Base-by-base conservation (phyloP, 2,329 filamentous ascomycete species). In the Phialophora verrucosa region DNA sequence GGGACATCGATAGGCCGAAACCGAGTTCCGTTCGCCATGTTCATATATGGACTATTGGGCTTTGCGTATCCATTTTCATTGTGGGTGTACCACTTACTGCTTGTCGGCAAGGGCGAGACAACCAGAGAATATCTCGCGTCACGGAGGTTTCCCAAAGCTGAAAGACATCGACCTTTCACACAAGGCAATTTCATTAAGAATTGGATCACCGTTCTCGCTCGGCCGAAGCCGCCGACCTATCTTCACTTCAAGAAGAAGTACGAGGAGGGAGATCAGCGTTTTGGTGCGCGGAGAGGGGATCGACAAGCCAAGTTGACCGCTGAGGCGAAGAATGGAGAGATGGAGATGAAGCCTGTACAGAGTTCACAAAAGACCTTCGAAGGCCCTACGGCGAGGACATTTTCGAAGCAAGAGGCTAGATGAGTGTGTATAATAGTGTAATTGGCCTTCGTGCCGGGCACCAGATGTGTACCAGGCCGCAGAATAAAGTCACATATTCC, bases 41-140 rank as follows among this genome's bases (percentile, higher is more conserved):
- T 93, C 71, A 88, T 98, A 60, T 95, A 96, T 75, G 90, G 89
- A 8, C 79, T 92, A 54, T 70, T 99, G 49, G 87, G 85, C 0
- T 86, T 90, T 49, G 83, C 89, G 5, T 99, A 99, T 77, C 94
- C 94, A 0, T 86, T 89, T 49, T 91, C 92, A 51, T 82, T 99
- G 5, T 91, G 89, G 82, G 86, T 87, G 25, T 99, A 99, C 77
- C 95, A 99, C 79, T 76, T 98, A 55, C 97, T 96, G 80, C 84
- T 99, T 51, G 92, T 96, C 81, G 90, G 88, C 6, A 86, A 94
- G 35, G 95, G 94, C 57, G 94, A 99, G 82, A 99, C 94, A 0
- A 99, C 95, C 0, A 86, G 95, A 72, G 95, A 99, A 79, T 97
- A 97, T 77, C 87, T 99, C 70, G 97, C 96, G 79, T 93, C 91